Evolutionary conservation across 2,329 filamentous ascomycete species (phyloP).

Genomic region (Diaporthe sp.): DNA sequence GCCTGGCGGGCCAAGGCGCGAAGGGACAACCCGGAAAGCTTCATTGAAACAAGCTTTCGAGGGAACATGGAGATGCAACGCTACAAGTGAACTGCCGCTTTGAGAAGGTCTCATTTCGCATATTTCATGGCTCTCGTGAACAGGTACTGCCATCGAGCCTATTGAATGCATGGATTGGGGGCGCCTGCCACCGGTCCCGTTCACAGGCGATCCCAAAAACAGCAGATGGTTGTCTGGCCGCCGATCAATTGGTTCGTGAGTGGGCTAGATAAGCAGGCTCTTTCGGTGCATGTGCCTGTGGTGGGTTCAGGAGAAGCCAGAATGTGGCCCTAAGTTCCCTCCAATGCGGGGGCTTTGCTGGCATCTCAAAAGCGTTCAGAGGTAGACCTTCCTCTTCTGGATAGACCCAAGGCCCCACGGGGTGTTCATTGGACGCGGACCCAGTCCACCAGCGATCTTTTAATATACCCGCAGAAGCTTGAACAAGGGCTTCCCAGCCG

Average conservation of each 20-base stretch:
- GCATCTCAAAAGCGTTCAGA: background rate
- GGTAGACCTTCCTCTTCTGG: conserved; percentile 26
- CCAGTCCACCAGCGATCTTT: conserved; percentile 10
- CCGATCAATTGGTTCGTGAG: conserved; percentile 6
- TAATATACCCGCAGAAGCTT: background rate
- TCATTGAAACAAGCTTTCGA: conserved; percentile 22
- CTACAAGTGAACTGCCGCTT: conserved; percentile 36
- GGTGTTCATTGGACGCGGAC: conserved; percentile 1
- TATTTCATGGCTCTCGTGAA: conserved; percentile 14
- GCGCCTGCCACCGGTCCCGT: background rate
- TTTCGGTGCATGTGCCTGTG: conserved; percentile 1
- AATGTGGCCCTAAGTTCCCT: background rate
- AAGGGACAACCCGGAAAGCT: conserved; percentile 24
- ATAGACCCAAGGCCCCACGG: background rate
- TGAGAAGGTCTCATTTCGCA: conserved; percentile 38
- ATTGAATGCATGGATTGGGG: background rate
- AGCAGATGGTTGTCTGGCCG: background rate
- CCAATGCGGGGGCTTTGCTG: conserved; percentile 3
- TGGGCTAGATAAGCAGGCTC: conserved; percentile 26
- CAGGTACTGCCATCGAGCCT: conserved; percentile 1
- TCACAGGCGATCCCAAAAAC: conserved; percentile 1
- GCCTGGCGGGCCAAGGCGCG: conserved; percentile 11
- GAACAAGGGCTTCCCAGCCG: background rate
- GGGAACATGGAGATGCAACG: conserved; percentile 5
- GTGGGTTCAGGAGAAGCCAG: conserved; percentile 26